Conservation (phyloP, 352 stramenopile species). For the Phytopythium helicoides region DNA sequence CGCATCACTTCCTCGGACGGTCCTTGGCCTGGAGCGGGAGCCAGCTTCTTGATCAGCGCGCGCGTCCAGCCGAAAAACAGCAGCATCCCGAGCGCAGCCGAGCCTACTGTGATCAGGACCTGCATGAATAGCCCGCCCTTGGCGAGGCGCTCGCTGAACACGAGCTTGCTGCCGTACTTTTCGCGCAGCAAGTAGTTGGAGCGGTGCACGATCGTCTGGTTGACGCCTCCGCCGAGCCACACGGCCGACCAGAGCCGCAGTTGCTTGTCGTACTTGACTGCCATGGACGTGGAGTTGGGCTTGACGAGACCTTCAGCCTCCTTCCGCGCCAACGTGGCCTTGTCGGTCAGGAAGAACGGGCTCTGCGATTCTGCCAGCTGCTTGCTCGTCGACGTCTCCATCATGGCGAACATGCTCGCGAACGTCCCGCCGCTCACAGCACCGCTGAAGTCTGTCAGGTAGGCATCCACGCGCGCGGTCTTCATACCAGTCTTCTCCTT, state of each 20-base stretch:
- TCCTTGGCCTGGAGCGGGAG: slow-evolving; percentile 76
- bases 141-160: slow-evolving; percentile 62
- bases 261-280: slow-evolving; percentile 68
- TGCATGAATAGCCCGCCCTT: slow-evolving; percentile 48
- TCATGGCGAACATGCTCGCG: slow-evolving; percentile 49
- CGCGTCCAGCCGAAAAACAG: slow-evolving; percentile 65
- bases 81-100: slow-evolving; percentile 31
- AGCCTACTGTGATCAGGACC: slow-evolving; percentile 35
- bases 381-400: slow-evolving; percentile 46
- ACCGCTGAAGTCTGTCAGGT: slow-evolving; percentile 47
- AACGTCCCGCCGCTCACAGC: slow-evolving; percentile 63
- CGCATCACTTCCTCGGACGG: slow-evolving; percentile 84
- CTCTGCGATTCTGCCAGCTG: slow-evolving; percentile 36
- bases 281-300: slow-evolving; percentile 29
- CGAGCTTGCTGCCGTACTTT: slow-evolving; percentile 58
- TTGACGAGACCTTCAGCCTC: slow-evolving; percentile 21
- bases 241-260: slow-evolving; percentile 55
- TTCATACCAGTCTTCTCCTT: too few relatives aligned
- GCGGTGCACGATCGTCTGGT: slow-evolving; percentile 78
- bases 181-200: slow-evolving; percentile 59
- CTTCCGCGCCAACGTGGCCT: slow-evolving; percentile 35
- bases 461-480: slow-evolving; percentile 49
- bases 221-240: slow-evolving; percentile 82
- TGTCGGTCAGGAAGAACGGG: slow-evolving; percentile 60
- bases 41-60: slow-evolving; percentile 59